phyloP scores from a whole-genome alignment of 192 early-diverging fungal species.

The Pilaira anomala region DNA sequence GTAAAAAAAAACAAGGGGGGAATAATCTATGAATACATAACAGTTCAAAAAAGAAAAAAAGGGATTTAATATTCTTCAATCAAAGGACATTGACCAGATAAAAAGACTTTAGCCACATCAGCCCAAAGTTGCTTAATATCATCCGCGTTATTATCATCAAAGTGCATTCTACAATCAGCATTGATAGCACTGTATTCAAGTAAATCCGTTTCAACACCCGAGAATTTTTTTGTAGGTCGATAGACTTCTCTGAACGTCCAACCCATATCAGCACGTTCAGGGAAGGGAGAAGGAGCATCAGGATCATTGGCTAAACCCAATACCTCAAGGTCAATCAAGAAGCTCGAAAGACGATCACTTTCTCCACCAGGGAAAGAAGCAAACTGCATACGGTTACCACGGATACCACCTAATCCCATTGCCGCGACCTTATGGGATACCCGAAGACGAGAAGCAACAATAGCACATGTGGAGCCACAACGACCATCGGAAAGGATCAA shows the following conservation, averaged over 20 bases:
- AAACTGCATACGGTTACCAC: constrained; percentile 40
- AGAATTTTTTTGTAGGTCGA: constrained; percentile 5
- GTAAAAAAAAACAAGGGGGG: too few relatives aligned
- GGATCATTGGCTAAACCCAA: constrained; percentile 25
- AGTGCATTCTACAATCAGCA: constrained; percentile 35
- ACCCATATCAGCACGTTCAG: constrained; percentile 37
- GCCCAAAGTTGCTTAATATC: constrained; percentile 31
- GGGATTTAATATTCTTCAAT: background rate
- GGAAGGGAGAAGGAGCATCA: constrained; percentile 34
- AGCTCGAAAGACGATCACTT: constrained; percentile 33
- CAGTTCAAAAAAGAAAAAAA: too few relatives aligned
- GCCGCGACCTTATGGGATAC: constrained; percentile 31
- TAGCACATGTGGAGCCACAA: constrained; percentile 38
- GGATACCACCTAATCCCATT: constrained; percentile 35
- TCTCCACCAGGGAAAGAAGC: constrained; percentile 42
- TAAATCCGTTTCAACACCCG: constrained; percentile 20
- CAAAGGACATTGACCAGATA: constrained; percentile 26
- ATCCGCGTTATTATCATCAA: constrained; percentile 29
- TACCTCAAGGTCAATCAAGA: constrained; percentile 26
- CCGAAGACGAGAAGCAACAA: constrained; percentile 36
- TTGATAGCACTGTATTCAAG: constrained; percentile 33
- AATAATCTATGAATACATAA: too few relatives aligned
- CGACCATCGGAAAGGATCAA: constrained; percentile 37
- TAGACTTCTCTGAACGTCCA: constrained; percentile 39
- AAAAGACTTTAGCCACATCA: constrained; percentile 23